These are phyloP conservation scores for Wickerhamiella brachini DNA, from an alignment of 805 yeast species.

Conservation along the genomic window DNA sequence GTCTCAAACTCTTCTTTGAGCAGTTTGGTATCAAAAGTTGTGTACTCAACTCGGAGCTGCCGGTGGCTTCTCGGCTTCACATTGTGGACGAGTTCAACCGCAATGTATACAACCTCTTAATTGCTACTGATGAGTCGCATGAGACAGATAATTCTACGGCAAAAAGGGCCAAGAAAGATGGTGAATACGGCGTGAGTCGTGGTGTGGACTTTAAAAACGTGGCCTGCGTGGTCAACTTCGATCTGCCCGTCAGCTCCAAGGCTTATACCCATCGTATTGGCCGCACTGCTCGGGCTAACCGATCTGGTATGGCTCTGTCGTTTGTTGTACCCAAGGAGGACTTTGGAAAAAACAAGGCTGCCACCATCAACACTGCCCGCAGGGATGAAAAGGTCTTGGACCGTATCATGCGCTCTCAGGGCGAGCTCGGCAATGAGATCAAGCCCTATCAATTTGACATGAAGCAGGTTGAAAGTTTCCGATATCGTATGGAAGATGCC, in stretches of 20 bases:
- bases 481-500: slow-evolving; percentile 94
- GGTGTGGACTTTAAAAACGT: slow-evolving; percentile 95
- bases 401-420: slow-evolving; percentile 65
- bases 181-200: slow-evolving; percentile 85
- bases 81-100: slow-evolving; percentile 92
- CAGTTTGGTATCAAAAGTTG: slow-evolving; percentile 88
- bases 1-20: slow-evolving; percentile 77
- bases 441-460: slow-evolving; percentile 84
- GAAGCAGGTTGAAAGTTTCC: slow-evolving; percentile 86
- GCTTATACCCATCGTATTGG: slow-evolving; percentile 90
- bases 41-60: slow-evolving; percentile 82
- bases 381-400: slow-evolving; percentile 76
- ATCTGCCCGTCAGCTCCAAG: slow-evolving; percentile 77
- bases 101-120: slow-evolving; percentile 69
- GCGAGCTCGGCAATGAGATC: slow-evolving; percentile 47
- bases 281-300: slow-evolving; percentile 95
- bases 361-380: slow-evolving; percentile 55
- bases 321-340: slow-evolving; percentile 76
- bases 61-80: slow-evolving; percentile 83
- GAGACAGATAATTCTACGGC: slow-evolving; percentile 24
- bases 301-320: slow-evolving; percentile 85
- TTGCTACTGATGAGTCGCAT: slow-evolving; percentile 87
- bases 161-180: slow-evolving; percentile 13
- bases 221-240: slow-evolving; percentile 92
- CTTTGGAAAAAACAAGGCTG: slow-evolving; percentile 78